These are phyloP conservation scores for Calonectria naviculata DNA, from an alignment of 2,329 filamentous ascomycete genomes.

Conservation along the genomic window DNA sequence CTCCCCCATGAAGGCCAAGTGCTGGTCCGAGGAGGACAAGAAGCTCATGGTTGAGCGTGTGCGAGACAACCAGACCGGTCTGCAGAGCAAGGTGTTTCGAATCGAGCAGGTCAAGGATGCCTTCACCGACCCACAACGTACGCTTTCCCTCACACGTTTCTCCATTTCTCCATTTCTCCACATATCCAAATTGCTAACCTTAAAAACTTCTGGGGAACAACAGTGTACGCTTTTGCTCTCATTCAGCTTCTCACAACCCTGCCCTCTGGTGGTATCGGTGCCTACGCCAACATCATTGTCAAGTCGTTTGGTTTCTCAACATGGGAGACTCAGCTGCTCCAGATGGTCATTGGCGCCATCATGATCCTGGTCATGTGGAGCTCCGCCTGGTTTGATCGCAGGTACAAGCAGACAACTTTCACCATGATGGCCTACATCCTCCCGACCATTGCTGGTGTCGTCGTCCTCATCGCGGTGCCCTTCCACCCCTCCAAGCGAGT, in stretches of 20 bases:
- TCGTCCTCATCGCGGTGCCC: constrained; percentile 76
- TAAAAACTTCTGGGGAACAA: neutral
- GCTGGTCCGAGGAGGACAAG: constrained; percentile 74
- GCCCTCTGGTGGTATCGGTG: constrained; percentile 76
- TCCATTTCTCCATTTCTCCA: too few species aligned
- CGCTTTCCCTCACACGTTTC: neutral
- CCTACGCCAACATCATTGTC: constrained; percentile 80
- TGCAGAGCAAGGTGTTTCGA: constrained; percentile 65
- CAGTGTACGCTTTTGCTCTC: constrained; percentile 67
- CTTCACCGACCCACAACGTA: constrained; percentile 69
- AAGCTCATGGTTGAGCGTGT: constrained; percentile 69
- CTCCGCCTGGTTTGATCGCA: constrained; percentile 75
- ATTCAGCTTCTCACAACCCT: constrained; percentile 78
- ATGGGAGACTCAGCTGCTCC: constrained; percentile 77
- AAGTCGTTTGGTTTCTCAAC: constrained; percentile 71
- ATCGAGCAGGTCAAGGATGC: constrained; percentile 58
- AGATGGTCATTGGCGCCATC: constrained; percentile 79
- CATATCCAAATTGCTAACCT: neutral
- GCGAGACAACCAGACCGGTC: constrained; percentile 67
- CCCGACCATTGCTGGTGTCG: constrained; percentile 76
- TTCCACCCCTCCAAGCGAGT: constrained; percentile 69
- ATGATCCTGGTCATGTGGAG: constrained; percentile 76
- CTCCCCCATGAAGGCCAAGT: constrained; percentile 76
- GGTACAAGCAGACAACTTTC: constrained; percentile 72
- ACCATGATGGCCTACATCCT: constrained; percentile 69